These are phyloP conservation scores for Epichloe gansuensis DNA, from an alignment of 2,329 filamentous ascomycete species.

Conservation along the genomic window DNA sequence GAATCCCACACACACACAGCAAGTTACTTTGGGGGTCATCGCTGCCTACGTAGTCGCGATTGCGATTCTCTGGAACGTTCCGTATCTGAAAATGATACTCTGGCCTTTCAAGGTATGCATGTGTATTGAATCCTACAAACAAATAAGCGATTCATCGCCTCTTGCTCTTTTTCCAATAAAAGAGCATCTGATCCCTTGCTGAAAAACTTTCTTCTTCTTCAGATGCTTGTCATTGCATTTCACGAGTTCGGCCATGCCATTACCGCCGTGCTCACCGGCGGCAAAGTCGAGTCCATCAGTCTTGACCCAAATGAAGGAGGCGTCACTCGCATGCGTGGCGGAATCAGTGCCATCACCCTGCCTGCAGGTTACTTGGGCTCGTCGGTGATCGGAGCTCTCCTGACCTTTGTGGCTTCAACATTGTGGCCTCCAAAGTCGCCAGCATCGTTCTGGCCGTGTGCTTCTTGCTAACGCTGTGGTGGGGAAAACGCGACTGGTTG, in stretches of 20 bases:
- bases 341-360: constrained; percentile 56
- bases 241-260: constrained; percentile 72
- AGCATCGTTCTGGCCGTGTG: constrained; percentile 61
- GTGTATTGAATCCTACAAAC: not conserved
- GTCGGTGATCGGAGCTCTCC: constrained; percentile 61
- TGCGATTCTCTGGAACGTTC: constrained; percentile 67
- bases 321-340: constrained; percentile 66
- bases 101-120: constrained; percentile 65
- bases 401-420: constrained; percentile 71
- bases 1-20: constrained; percentile 54
- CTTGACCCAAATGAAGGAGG: constrained; percentile 70
- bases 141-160: not conserved
- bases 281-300: constrained; percentile 60
- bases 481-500: constrained; percentile 67
- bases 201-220: not conserved
- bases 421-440: constrained; percentile 69
- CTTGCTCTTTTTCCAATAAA: not conserved
- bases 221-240: constrained; percentile 77
- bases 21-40: constrained; percentile 59
- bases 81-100: constrained; percentile 59
- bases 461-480: constrained; percentile 72
- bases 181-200: too few species aligned
- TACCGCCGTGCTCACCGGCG: constrained; percentile 59
- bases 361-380: constrained; percentile 71
- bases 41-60: constrained; percentile 61